Evolutionary conservation across 805 yeast species (phyloP).

Genomic region (Metschnikowia colocasiae): DNA sequence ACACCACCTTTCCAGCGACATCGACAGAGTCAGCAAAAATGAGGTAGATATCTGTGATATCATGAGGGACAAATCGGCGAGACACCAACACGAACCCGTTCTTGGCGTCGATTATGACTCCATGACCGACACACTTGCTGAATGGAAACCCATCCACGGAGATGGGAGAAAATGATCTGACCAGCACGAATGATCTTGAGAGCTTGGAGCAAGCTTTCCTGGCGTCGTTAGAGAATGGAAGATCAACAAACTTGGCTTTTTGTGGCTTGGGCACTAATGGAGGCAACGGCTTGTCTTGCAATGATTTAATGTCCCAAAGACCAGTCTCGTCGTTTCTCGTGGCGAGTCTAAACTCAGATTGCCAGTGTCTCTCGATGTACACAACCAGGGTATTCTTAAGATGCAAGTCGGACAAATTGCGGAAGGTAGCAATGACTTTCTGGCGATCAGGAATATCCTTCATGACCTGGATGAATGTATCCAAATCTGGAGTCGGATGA

Average conservation of each 20-base stretch:
- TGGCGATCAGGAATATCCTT: constrained; percentile 70
- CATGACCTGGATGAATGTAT: constrained; percentile 76
- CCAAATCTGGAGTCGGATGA: constrained; percentile 66
- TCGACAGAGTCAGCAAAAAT: constrained; percentile 83
- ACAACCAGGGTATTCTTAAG: constrained; percentile 64
- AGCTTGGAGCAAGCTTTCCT: constrained; percentile 50
- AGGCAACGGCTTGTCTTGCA: constrained; percentile 61
- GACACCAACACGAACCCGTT: constrained; percentile 79
- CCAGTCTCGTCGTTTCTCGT: constrained; percentile 55
- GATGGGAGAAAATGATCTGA: constrained; percentile 60
- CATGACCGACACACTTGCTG: constrained; percentile 61
- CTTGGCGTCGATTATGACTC: constrained; percentile 76
- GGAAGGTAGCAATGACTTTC: constrained; percentile 64
- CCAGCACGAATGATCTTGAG: constrained; percentile 67
- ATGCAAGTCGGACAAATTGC: constrained; percentile 79
- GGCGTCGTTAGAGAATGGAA: constrained; percentile 51
- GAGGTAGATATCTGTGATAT: constrained; percentile 66
- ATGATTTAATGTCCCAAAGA: constrained; percentile 49
- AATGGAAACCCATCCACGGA: constrained; percentile 74
- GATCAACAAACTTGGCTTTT: constrained; percentile 65
- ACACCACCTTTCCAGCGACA: constrained; percentile 75
- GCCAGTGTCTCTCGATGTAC: constrained; percentile 84
- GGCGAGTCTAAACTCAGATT: constrained; percentile 64
- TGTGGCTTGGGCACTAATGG: constrained; percentile 51
- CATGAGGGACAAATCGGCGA: constrained; percentile 78